Percentiles rank a stretch among this genome's conserved stretches.
Conservation (phyloP, 2,329 filamentous ascomycete species). For the Penicillium capsulatum region DNA sequence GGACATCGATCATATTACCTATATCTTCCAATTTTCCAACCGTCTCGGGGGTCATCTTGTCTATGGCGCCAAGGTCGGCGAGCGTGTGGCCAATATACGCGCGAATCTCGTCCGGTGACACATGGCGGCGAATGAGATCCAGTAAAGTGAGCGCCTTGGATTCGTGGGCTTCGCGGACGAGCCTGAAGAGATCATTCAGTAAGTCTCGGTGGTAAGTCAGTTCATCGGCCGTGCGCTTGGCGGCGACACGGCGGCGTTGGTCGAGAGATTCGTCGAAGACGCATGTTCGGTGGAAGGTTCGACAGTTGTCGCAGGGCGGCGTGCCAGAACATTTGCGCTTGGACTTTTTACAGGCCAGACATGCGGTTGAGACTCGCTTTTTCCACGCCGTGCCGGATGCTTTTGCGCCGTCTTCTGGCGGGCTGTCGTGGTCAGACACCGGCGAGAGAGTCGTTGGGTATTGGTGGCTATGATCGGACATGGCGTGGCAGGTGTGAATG, state of each 20-base stretch:
- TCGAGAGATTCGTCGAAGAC: conserved; percentile 60
- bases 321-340: conserved; percentile 41
- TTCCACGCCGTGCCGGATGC: conserved; percentile 21
- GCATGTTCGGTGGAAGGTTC: conserved; percentile 33
- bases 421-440: conserved; percentile 12
- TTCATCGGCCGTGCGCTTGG: conserved; percentile 40
- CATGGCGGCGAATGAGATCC: conserved; percentile 35
- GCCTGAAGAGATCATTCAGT: conserved; percentile 34
- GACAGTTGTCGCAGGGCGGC: conserved; percentile 39
- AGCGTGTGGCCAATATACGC: conserved; percentile 32
- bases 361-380: conserved; percentile 40
- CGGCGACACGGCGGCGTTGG: conserved; percentile 43
- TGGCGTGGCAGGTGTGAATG: conserved; percentile 1
- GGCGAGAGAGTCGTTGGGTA: conserved; percentile 26
- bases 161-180: conserved; percentile 34
- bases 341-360: conserved; percentile 40
- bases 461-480: conserved; percentile 18
- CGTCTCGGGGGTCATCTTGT: conserved; percentile 10
- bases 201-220: conserved; percentile 39
- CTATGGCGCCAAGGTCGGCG: conserved; percentile 11
- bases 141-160: conserved; percentile 28
- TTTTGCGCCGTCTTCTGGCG: conserved; percentile 8
- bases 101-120: conserved; percentile 35
- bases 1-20: conserved; percentile 26
- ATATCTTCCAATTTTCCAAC: conserved; percentile 28